Evolutionary conservation across 768 basidiomycete species (phyloP).

Genomic region (Lentinula detonsa): DNA sequence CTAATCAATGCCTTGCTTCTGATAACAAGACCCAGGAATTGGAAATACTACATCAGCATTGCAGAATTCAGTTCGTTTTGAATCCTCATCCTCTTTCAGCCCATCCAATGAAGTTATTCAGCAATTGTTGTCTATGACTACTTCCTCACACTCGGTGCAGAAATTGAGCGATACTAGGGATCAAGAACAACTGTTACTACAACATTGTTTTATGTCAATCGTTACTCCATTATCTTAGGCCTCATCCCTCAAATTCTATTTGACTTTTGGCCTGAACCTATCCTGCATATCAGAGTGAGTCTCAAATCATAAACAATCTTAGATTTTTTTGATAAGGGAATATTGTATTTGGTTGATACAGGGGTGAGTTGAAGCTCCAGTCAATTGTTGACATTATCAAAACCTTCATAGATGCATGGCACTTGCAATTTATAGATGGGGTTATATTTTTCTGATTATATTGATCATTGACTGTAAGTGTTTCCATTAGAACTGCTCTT

Average conservation of each 20-base stretch:
- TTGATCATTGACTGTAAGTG: background rate
- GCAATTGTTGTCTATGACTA: background rate
- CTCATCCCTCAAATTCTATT: background rate
- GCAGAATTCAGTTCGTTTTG: too few relatives aligned
- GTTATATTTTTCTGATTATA: background rate
- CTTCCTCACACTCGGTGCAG: background rate
- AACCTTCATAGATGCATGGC: background rate
- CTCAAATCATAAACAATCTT: too few relatives aligned
- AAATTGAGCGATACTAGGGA: background rate
- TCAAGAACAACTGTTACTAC: background rate
- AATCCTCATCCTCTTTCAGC: too few relatives aligned
- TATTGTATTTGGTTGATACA: background rate
- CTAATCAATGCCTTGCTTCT: too few relatives aligned
- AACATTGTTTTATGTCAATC: background rate
- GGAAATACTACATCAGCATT: too few relatives aligned
- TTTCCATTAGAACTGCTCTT: background rate
- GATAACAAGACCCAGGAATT: too few relatives aligned
- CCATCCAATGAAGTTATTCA: background rate
- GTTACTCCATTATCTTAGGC: background rate
- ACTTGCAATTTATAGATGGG: background rate
- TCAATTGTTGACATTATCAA: background rate
- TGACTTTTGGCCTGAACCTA: background rate
- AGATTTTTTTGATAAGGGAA: too few relatives aligned
- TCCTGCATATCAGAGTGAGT: background rate
- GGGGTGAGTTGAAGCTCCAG: background rate